phyloP scores from a whole-genome alignment of 768 basidiomycete genomes.

The Crepidotus variabilis region DNA sequence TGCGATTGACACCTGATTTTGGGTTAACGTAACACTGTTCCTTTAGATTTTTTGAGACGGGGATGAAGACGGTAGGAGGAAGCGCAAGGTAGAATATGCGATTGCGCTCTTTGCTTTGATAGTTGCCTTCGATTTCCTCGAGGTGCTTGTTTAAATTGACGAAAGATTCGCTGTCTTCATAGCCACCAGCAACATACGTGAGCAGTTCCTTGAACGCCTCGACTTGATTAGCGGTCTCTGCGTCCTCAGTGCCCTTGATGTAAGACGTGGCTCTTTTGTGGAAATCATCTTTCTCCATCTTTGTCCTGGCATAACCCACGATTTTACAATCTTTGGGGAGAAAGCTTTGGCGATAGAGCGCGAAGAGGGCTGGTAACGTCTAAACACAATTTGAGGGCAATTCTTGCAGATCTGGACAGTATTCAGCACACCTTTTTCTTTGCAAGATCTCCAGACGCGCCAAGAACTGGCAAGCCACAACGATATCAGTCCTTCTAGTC shows the following conservation, averaged over 20 bases:
- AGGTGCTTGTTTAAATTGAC: conserved; percentile 72
- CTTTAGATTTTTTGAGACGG: conserved; percentile 81
- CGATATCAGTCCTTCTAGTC: conserved; percentile 13
- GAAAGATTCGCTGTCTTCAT: conserved; percentile 83
- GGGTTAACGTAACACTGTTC: conserved; percentile 70
- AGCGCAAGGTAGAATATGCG: conserved; percentile 97
- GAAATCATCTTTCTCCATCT: conserved; percentile 85
- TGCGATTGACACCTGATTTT: conserved; percentile 72
- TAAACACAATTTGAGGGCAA: conserved; percentile 25
- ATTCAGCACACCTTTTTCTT: conserved; percentile 83
- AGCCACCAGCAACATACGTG: conserved; percentile 83
- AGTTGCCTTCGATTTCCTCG: conserved; percentile 70
- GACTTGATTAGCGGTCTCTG: conserved; percentile 54
- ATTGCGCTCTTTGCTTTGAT: conserved; percentile 61
- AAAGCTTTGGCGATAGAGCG: conserved; percentile 74
- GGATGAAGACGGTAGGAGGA: conserved; percentile 93
- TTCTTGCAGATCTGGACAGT: conserved; percentile 1
- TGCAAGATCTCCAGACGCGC: conserved; percentile 95
- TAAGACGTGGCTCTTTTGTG: conserved; percentile 80
- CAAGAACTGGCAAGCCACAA: conserved; percentile 59
- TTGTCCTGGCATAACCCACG: conserved; percentile 95
- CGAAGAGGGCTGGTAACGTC: conserved; percentile 96
- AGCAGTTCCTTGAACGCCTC: conserved; percentile 81
- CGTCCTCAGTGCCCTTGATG: conserved; percentile 74
- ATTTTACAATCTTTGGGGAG: conserved; percentile 85